These are phyloP conservation scores for Vachellia collinsii DNA, from an alignment of 306 rosid genomes.

Conservation along the genomic window DNA sequence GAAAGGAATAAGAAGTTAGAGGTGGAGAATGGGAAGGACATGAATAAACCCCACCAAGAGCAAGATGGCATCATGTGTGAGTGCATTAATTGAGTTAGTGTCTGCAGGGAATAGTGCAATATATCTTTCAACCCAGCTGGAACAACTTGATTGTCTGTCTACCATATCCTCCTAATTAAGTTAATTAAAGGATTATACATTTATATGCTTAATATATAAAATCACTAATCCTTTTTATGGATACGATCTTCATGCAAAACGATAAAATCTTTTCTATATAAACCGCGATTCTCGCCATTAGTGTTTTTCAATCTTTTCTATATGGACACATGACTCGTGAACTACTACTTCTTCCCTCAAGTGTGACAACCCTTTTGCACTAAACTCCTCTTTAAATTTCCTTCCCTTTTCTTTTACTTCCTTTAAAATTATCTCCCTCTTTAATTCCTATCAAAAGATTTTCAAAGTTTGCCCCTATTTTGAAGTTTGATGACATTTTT, in stretches of 20 bases:
- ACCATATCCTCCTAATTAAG: constrained; percentile 4
- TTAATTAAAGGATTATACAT: not conserved
- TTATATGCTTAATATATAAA: too few relatives aligned
- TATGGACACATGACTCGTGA: too few relatives aligned
- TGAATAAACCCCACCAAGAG: not conserved
- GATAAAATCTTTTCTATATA: constrained; percentile 33
- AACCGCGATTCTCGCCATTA: constrained; percentile 61
- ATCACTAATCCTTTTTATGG: constrained; percentile 4
- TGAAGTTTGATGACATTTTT: too few relatives aligned
- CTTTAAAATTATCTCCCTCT: too few relatives aligned
- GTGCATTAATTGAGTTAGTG: not conserved
- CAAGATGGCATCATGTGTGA: not conserved
- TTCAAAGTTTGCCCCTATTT: too few relatives aligned
- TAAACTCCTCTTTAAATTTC: too few relatives aligned
- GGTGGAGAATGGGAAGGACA: not conserved
- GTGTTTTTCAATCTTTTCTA: constrained; percentile 44
- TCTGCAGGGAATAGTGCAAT: not conserved
- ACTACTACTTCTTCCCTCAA: too few relatives aligned
- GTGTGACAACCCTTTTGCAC: too few relatives aligned
- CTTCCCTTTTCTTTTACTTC: too few relatives aligned
- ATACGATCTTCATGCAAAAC: constrained; percentile 54
- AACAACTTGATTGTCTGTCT: constrained; percentile 23
- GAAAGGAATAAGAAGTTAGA: not conserved
- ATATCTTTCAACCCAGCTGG: constrained; percentile 41
- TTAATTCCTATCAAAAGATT: too few relatives aligned